phyloP scores from a whole-genome alignment of 495 filamentous ascomycete genomes.

The Penicillium soppii region DNA sequence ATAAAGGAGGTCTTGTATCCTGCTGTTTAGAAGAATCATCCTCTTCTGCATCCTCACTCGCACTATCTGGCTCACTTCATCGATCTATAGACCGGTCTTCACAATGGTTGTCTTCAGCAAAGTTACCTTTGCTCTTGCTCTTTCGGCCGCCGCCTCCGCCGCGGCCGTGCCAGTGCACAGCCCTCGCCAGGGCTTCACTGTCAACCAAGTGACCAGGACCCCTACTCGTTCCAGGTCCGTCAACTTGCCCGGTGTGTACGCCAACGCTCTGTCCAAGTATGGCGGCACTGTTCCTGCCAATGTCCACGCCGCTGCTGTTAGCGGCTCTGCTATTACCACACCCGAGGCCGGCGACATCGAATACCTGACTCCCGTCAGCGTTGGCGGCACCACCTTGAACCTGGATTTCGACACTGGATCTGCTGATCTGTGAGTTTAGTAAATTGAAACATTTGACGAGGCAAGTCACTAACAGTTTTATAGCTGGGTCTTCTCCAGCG shows the following conservation, averaged over 20 bases:
- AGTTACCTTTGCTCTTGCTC: slow-evolving; percentile 28
- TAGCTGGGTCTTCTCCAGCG: slow-evolving; percentile 54
- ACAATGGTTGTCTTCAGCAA: slow-evolving; percentile 48
- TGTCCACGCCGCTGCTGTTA: slow-evolving; percentile 45
- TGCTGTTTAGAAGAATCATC: slow-evolving; percentile 8
- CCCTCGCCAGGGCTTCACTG: slow-evolving; percentile 36
- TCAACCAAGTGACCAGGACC: slow-evolving; percentile 35
- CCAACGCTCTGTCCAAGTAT: slow-evolving; percentile 45
- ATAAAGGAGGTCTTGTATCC: slow-evolving; percentile 24
- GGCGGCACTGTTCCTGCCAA: slow-evolving; percentile 37
- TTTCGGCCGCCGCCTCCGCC: slow-evolving; percentile 35
- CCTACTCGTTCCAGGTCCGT: slow-evolving; percentile 28
- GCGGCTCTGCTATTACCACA: slow-evolving; percentile 48
- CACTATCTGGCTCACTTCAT: slow-evolving; percentile 13
- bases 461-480: slow-evolving; percentile 5
- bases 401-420: slow-evolving; percentile 77
- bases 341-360: slow-evolving; percentile 60
- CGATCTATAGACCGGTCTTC: slow-evolving; percentile 20
- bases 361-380: slow-evolving; percentile 65
- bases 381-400: slow-evolving; percentile 62
- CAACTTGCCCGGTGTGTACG: slow-evolving; percentile 43
- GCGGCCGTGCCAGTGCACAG: slow-evolving; percentile 31
- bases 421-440: slow-evolving; percentile 63
- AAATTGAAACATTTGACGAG: background rate
- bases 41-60: slow-evolving; percentile 8